phyloP scores from a whole-genome alignment of 2,329 filamentous ascomycete genomes.

The Xylariaceae sp. region DNA sequence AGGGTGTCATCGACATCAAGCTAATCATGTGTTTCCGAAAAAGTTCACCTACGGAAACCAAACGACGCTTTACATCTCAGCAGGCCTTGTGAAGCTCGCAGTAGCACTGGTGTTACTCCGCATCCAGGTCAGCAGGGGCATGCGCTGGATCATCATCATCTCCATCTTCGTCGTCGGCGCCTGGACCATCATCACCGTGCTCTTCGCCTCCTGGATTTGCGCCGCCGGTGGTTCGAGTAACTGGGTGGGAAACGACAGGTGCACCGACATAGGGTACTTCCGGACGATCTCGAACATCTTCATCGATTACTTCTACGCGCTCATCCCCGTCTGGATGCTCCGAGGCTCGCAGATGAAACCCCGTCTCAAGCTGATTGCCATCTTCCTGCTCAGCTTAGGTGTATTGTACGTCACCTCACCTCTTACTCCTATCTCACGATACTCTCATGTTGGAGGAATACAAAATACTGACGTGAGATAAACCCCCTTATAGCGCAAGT shows the following conservation, averaged over 20 bases:
- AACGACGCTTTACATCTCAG: conserved; percentile 30
- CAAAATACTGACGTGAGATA: conserved; percentile 3
- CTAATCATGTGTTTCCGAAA: conserved; percentile 8
- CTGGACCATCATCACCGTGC: conserved; percentile 32
- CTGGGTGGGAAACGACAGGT: conserved; percentile 28
- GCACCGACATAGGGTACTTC: conserved; percentile 30
- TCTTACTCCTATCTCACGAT: background rate
- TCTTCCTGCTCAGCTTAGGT: conserved; percentile 31
- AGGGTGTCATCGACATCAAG: background rate
- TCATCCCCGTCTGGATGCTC: conserved; percentile 30
- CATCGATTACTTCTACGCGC: conserved; percentile 34
- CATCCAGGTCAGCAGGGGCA: conserved; percentile 23
- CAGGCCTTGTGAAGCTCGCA: conserved; percentile 32
- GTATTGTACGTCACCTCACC: conserved; percentile 25
- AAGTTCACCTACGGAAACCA: conserved; percentile 32
- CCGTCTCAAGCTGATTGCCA: conserved; percentile 28
- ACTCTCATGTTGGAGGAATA: conserved; percentile 24
- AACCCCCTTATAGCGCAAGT: conserved; percentile 25
- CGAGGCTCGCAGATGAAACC: conserved; percentile 28
- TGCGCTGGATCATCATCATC: conserved; percentile 24
- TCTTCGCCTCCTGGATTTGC: conserved; percentile 31
- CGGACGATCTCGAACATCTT: conserved; percentile 33
- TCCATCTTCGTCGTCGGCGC: conserved; percentile 28
- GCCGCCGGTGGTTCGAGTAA: conserved; percentile 28
- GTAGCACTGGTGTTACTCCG: conserved; percentile 33